These are phyloP conservation scores for Cryptococcus floricola DNA, from an alignment of 1,284 basidiomycete species.

Conservation along the genomic window DNA sequence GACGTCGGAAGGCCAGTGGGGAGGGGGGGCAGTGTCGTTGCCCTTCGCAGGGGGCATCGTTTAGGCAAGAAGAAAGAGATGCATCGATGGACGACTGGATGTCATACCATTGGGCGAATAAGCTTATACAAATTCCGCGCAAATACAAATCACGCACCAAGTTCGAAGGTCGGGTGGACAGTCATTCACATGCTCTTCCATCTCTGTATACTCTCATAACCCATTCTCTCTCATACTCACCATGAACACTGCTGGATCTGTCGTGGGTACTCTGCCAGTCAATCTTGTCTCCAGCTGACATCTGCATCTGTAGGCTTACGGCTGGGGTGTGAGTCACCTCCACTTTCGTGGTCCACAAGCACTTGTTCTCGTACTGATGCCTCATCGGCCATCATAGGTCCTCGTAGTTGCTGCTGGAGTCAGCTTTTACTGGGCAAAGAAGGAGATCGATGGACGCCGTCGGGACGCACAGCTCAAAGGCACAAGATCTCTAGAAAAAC, in stretches of 20 bases:
- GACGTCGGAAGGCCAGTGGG: slow-evolving; percentile 40
- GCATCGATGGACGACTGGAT: neutral
- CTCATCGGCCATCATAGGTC: slow-evolving; percentile 19
- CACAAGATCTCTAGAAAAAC: slow-evolving; percentile 13
- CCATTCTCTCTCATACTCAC: neutral
- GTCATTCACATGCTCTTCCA: neutral
- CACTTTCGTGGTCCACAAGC: neutral
- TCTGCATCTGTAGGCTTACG: slow-evolving; percentile 19
- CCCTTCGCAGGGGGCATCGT: slow-evolving; percentile 8
- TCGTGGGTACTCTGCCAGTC: slow-evolving; percentile 14
- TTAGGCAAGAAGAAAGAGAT: too few relatives aligned
- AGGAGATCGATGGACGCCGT: slow-evolving; percentile 50
- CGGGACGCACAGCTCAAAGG: slow-evolving; percentile 13
- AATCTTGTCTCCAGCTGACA: neutral
- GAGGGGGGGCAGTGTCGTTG: slow-evolving; percentile 37
- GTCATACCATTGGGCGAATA: neutral
- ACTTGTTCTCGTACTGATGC: neutral
- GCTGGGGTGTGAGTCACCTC: slow-evolving; percentile 27
- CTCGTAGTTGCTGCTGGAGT: slow-evolving; percentile 53
- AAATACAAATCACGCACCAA: neutral
- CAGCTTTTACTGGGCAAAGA: slow-evolving; percentile 54
- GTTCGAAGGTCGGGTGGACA: neutral
- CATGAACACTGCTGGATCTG: slow-evolving; percentile 32
- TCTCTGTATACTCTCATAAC: neutral
- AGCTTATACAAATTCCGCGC: neutral